Evolutionary conservation across 164 flowering plant species (phyloP).

Genomic region (Annona cherimola): DNA sequence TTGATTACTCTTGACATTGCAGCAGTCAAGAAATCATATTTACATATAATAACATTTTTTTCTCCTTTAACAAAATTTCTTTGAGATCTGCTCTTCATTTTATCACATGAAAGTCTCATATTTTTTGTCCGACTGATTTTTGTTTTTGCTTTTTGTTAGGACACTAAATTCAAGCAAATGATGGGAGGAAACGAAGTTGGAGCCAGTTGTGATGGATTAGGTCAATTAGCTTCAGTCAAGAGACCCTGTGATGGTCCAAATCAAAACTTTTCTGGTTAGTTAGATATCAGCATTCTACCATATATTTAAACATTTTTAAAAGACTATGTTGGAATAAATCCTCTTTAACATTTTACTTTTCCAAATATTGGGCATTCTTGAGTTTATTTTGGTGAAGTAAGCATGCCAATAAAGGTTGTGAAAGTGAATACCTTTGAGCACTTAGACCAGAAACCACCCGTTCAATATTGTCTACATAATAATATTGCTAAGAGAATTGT

Average conservation of each 20-base stretch:
- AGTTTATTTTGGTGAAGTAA: background rate
- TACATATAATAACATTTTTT: no score
- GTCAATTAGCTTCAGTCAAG: slow-evolving; percentile 26
- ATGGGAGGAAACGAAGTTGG: slow-evolving; percentile 25
- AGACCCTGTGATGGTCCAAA: slow-evolving; percentile 38
- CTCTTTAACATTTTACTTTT: background rate
- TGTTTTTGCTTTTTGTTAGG: slow-evolving; percentile 30
- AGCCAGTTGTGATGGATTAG: slow-evolving; percentile 23
- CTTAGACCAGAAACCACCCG: no score
- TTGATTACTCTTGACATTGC: slow-evolving; percentile 8
- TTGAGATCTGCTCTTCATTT: background rate
- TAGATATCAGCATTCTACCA: background rate
- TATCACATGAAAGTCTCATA: background rate
- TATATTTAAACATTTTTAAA: background rate
- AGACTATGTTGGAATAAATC: background rate
- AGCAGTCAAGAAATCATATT: background rate
- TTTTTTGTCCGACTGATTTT: slow-evolving; percentile 2
- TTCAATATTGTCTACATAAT: no score
- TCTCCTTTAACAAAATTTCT: no score
- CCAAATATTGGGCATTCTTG: background rate
- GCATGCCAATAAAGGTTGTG: background rate
- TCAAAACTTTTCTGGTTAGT: slow-evolving; percentile 51
- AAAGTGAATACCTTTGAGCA: no score
- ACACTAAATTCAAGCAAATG: slow-evolving; percentile 29
- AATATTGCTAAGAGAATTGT: no score